phyloP scores from a whole-genome alignment of 2,329 filamentous ascomycete genomes.

The Uncinocarpus reesii region DNA sequence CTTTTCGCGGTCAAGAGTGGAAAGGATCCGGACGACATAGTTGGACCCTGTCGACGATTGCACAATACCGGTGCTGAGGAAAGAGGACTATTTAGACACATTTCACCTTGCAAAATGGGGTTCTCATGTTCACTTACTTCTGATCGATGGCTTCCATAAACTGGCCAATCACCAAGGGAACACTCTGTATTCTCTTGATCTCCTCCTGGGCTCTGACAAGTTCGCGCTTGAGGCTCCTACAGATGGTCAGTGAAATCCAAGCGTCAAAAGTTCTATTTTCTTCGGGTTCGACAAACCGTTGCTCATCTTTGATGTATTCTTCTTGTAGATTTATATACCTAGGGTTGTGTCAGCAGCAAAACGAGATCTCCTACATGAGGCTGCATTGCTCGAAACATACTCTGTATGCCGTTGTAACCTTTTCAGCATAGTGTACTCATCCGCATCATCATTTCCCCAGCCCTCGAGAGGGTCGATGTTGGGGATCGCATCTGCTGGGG shows the following conservation, averaged over 20 bases:
- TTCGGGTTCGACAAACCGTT: slow-evolving; percentile 49
- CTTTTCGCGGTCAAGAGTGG: slow-evolving; percentile 93
- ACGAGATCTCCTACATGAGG: neutral
- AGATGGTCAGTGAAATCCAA: slow-evolving; percentile 16
- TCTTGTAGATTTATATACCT: slow-evolving; percentile 96
- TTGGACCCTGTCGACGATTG: slow-evolving; percentile 97
- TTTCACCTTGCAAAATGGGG: neutral
- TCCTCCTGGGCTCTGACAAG: slow-evolving; percentile 95
- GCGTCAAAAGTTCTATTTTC: neutral
- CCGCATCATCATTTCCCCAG: slow-evolving; percentile 64
- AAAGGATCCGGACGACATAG: slow-evolving; percentile 96
- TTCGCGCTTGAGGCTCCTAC: slow-evolving; percentile 87
- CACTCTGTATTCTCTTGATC: slow-evolving; percentile 98
- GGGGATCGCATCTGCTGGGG: slow-evolving; percentile 66
- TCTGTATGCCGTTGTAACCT: slow-evolving; percentile 93
- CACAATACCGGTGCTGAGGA: slow-evolving; percentile 79
- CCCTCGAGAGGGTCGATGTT: slow-evolving; percentile 87
- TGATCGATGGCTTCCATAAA: slow-evolving; percentile 99
- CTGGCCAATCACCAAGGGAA: slow-evolving; percentile 93
- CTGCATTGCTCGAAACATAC: slow-evolving; percentile 42
- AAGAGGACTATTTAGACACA: neutral
- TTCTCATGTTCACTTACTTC: slow-evolving; percentile 55
- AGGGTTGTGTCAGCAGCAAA: slow-evolving; percentile 23
- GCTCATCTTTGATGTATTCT: slow-evolving; percentile 99
- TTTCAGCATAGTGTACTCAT: slow-evolving; percentile 93